These are phyloP conservation scores for Neostapfia colusana DNA, from an alignment of 176 grass and related monocot genomes.

Conservation along the genomic window DNA sequence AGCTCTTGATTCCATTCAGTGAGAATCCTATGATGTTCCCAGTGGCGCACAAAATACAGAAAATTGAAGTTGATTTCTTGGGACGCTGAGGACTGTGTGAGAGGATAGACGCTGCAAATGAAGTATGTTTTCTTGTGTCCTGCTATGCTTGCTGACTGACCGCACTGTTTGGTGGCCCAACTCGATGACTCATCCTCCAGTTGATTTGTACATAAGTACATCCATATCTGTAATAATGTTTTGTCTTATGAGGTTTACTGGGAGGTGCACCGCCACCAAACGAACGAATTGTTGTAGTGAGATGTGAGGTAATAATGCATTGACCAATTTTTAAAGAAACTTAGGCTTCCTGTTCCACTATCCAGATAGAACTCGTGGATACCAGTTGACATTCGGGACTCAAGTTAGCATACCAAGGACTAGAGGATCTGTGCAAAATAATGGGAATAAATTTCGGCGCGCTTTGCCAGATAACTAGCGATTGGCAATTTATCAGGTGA, in stretches of 20 bases:
- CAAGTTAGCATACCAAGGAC: not conserved
- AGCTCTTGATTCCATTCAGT: slow-evolving; percentile 10
- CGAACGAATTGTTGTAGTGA: slow-evolving; percentile 32
- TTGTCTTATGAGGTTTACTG: slow-evolving; percentile 18
- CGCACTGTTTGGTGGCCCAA: not conserved
- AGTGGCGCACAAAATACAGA: not conserved
- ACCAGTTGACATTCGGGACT: too few relatives aligned
- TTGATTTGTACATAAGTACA: slow-evolving; percentile 50
- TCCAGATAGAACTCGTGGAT: not conserved
- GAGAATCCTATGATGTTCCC: slow-evolving; percentile 2
- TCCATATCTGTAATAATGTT: slow-evolving; percentile 42
- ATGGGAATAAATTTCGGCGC: not conserved
- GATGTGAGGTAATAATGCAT: slow-evolving; percentile 44
- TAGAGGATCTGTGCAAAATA: too few relatives aligned
- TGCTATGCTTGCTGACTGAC: slow-evolving; percentile 27
- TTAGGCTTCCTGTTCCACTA: not conserved
- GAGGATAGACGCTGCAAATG: slow-evolving; percentile 25
- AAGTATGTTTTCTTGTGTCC: slow-evolving; percentile 27
- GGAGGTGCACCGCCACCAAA: slow-evolving; percentile 26
- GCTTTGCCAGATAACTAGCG: not conserved
- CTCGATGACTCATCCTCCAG: slow-evolving; percentile 32
- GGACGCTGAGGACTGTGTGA: slow-evolving; percentile 2
- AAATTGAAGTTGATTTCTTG: slow-evolving; percentile 13
- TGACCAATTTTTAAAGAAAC: slow-evolving; percentile 28
- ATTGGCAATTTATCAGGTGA: not conserved